Conservation (phyloP, 768 basidiomycete genomes). For the Kwoniella botswanensis region DNA sequence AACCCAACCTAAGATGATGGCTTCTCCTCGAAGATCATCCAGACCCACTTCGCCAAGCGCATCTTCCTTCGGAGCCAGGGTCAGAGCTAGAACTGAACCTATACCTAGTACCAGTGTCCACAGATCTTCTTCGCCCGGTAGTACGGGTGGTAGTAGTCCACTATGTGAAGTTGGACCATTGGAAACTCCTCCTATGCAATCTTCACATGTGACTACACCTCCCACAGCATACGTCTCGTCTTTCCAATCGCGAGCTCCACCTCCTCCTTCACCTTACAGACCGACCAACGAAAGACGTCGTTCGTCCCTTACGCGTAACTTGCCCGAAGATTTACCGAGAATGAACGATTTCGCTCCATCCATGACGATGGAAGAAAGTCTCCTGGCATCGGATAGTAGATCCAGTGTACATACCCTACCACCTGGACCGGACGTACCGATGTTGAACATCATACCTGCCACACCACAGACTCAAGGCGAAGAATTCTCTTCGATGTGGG, state of each 20-base stretch:
- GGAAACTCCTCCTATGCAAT: conserved; percentile 32
- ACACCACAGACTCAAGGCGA: conserved; percentile 46
- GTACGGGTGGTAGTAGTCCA: not conserved
- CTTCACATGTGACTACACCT: conserved; percentile 47
- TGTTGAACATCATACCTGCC: conserved; percentile 54
- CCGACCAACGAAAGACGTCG: conserved; percentile 41
- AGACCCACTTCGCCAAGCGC: conserved; percentile 45
- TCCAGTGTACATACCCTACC: conserved; percentile 28
- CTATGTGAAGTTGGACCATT: conserved; percentile 8
- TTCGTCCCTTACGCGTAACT: conserved; percentile 25
- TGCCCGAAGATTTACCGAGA: conserved; percentile 32
- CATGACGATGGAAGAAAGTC: not conserved
- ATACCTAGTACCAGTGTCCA: not conserved
- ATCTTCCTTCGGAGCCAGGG: conserved; percentile 42
- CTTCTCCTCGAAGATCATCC: conserved; percentile 29
- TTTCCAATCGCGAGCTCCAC: conserved; percentile 37
- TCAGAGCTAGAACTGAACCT: conserved; percentile 22
- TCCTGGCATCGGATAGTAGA: conserved; percentile 27
- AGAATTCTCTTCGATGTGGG: conserved; percentile 30
- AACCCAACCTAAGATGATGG: conserved; percentile 9
- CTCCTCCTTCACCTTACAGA: conserved; percentile 51
- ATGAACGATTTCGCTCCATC: conserved; percentile 15
- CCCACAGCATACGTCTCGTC: conserved; percentile 48
- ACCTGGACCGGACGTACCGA: conserved; percentile 36
- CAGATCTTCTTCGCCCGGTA: conserved; percentile 1